Conservation (phyloP, 495 filamentous ascomycete species). For the Podospora anserina region DNA sequence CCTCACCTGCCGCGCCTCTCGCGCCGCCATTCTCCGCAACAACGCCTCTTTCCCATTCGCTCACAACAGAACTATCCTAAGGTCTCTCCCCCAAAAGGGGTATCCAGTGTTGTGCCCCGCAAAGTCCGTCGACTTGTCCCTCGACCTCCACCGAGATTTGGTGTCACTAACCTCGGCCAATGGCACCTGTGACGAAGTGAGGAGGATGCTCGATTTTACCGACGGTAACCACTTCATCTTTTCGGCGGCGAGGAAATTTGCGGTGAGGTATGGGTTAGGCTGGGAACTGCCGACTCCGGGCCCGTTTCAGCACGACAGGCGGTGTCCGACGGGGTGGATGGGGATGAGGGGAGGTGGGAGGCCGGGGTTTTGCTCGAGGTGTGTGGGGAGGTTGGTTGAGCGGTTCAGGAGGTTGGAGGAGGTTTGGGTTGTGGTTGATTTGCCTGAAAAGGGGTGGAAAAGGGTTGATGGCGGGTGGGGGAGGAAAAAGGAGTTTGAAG, state of each 20-base stretch:
- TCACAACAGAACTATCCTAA: slow-evolving; percentile 16
- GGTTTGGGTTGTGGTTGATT: slow-evolving; percentile 23
- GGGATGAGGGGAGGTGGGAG: neutral
- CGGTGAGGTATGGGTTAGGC: slow-evolving; percentile 18
- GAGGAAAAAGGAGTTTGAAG: slow-evolving; percentile 13
- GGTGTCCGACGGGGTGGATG: slow-evolving; percentile 6
- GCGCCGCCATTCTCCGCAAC: slow-evolving; percentile 19
- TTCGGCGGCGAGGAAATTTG: slow-evolving; percentile 17
- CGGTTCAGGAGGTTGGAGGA: slow-evolving; percentile 22
- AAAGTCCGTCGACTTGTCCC: slow-evolving; percentile 8
- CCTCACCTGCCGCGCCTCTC: slow-evolving; percentile 22
- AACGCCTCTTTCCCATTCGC: neutral
- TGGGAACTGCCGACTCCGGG: slow-evolving; percentile 14
- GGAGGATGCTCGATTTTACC: slow-evolving; percentile 13
- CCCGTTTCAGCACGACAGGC: slow-evolving; percentile 8
- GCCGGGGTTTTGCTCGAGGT: slow-evolving; percentile 18
- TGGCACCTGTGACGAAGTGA: slow-evolving; percentile 1
- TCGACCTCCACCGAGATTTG: slow-evolving; percentile 24
- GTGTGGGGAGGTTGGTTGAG: slow-evolving; percentile 17
- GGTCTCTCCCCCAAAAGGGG: neutral
- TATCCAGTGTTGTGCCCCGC: no score
- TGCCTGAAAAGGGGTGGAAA: neutral
- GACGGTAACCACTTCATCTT: slow-evolving; percentile 25
- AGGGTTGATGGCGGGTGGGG: neutral
- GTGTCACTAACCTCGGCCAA: slow-evolving; percentile 20